Conservation (phyloP, 306 rosid genomes). For the Aeschynomene evenia region DNA sequence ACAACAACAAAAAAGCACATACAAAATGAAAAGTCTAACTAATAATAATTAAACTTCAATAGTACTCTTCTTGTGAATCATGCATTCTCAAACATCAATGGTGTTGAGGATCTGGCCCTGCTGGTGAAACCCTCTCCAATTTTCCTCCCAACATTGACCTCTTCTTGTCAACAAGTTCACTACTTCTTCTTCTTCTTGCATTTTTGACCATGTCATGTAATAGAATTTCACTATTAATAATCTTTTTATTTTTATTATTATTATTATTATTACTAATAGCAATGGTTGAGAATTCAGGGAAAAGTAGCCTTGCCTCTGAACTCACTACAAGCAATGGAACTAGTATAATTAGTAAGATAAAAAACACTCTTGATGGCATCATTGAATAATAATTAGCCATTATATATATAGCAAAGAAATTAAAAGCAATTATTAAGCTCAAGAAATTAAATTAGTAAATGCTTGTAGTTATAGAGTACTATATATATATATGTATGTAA, state of each 20-base stretch:
- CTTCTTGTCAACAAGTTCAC: neutral
- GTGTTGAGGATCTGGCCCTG: conserved; percentile 67
- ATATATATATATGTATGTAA: too few species aligned
- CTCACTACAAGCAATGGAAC: conserved; percentile 32
- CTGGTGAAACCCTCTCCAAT: conserved; percentile 39
- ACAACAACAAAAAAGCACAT: too few species aligned
- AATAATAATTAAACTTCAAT: too few species aligned
- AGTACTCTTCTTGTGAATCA: too few species aligned
- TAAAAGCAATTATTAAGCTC: too few species aligned
- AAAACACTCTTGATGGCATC: conserved; percentile 27
- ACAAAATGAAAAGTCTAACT: too few species aligned
- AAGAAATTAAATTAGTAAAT: too few species aligned
- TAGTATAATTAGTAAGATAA: conserved; percentile 26
- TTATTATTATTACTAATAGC: too few species aligned
- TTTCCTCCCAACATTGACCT: conserved; percentile 32
- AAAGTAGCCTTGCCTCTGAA: conserved; percentile 40
- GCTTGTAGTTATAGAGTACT: too few species aligned
- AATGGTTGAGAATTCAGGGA: conserved; percentile 19
- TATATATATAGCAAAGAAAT: too few species aligned
- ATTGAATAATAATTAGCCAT: conserved; percentile 36
- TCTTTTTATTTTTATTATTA: conserved; percentile 10
- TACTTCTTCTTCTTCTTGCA: neutral
- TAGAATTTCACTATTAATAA: conserved; percentile 27
- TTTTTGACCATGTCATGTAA: conserved; percentile 27
- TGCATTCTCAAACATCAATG: too few species aligned